A percentile compares a stretch with the other conserved stretches of the same genome.
These are phyloP conservation scores for Dendrobium officinale DNA, from an alignment of 106 monocot species.

Conservation along the genomic window DNA sequence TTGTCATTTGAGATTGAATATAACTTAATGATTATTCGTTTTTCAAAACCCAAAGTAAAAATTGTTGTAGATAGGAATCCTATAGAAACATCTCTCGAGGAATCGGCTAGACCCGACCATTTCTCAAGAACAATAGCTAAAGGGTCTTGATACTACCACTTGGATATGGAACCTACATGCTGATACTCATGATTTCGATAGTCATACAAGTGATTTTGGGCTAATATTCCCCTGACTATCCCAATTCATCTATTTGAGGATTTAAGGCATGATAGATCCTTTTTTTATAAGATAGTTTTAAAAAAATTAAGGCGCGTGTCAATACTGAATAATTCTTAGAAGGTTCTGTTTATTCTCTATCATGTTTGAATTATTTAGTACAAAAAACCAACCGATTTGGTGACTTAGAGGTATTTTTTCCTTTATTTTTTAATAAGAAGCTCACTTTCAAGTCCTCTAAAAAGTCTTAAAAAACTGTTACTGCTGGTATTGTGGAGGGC, in stretches of 20 bases:
- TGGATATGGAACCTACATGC: too few species aligned
- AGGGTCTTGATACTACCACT: too few species aligned
- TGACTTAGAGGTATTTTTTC: not conserved
- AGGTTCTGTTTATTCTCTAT: not conserved
- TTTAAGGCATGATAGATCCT: not conserved
- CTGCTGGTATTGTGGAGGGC: not conserved
- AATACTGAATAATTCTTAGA: not conserved
- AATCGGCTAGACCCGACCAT: too few species aligned
- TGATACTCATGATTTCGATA: too few species aligned
- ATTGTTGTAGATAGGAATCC: too few species aligned
- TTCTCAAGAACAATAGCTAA: too few species aligned
- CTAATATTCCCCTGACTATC: too few species aligned
- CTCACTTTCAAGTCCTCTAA: not conserved
- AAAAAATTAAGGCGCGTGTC: not conserved
- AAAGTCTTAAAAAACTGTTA: not conserved
- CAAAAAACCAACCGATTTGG: not conserved
- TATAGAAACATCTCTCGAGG: too few species aligned
- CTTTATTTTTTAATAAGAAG: not conserved
- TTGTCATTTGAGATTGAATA: too few species aligned
- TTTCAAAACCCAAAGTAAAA: too few species aligned
- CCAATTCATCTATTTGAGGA: not conserved
- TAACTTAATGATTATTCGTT: too few species aligned
- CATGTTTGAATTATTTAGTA: not conserved
- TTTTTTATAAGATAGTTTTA: not conserved
- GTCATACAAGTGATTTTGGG: too few species aligned